These are phyloP conservation scores for Fusarium siculi DNA, from an alignment of 2,329 filamentous ascomycete species.

Conservation along the genomic window DNA sequence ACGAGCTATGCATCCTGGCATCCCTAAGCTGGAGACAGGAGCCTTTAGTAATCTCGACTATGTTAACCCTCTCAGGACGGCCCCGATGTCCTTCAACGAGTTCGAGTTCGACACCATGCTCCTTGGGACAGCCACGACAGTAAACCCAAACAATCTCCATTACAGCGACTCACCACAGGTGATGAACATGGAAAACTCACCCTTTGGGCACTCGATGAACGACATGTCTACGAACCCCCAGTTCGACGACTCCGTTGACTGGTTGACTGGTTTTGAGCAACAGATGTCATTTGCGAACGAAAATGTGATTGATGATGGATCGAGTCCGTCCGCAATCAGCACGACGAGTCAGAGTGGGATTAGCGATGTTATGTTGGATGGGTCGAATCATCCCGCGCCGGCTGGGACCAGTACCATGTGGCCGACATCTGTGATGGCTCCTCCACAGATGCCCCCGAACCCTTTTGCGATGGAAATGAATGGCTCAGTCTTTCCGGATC, in stretches of 20 bases:
- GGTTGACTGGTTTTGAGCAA: conserved; percentile 82
- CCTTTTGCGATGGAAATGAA: conserved; percentile 81
- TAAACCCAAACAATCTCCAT: conserved; percentile 81
- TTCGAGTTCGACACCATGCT: conserved; percentile 62
- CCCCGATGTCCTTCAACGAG: conserved; percentile 72
- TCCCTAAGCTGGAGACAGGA: conserved; percentile 87
- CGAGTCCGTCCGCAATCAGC: conserved; percentile 95
- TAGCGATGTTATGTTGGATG: conserved; percentile 92
- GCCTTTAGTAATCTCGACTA: conserved; percentile 73
- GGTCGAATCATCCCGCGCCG: conserved; percentile 71
- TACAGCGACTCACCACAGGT: conserved; percentile 82
- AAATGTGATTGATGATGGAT: conserved; percentile 88
- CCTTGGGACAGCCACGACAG: conserved; percentile 74
- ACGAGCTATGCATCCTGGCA: conserved; percentile 72
- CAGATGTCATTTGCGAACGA: conserved; percentile 80
- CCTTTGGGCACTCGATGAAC: conserved; percentile 66
- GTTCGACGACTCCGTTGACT: conserved; percentile 85
- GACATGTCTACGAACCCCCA: conserved; percentile 67
- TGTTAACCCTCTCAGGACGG: conserved; percentile 78
- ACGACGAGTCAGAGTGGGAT: conserved; percentile 91
- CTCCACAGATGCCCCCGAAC: conserved; percentile 73
- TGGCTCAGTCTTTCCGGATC: conserved; percentile 79
- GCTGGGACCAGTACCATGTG: conserved; percentile 70
- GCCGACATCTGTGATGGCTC: conserved; percentile 75
- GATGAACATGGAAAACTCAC: conserved; percentile 71